Evolutionary conservation across 768 basidiomycete species (phyloP).

Genomic region (Trametes cinnabarina): DNA sequence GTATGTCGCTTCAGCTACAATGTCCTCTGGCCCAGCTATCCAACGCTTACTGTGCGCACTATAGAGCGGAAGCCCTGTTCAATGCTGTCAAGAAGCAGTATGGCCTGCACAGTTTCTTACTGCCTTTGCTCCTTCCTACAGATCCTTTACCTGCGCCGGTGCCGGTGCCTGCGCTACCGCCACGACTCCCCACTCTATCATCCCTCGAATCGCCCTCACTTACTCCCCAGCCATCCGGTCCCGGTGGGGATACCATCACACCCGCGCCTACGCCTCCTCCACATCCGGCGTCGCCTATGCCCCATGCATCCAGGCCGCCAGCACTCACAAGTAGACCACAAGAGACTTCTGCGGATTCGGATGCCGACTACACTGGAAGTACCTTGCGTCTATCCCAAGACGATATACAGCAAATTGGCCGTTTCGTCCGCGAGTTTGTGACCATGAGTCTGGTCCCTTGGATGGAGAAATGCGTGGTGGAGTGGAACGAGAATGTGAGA

Average conservation of each 20-base stretch:
- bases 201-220: constrained; percentile 33
- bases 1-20: constrained; percentile 42
- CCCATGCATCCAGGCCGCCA: constrained; percentile 13
- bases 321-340: constrained; percentile 2
- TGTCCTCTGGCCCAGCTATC: not conserved
- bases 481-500: constrained; percentile 86
- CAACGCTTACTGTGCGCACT: not conserved
- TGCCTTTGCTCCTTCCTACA: constrained; percentile 59
- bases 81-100: constrained; percentile 89
- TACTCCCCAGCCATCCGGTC: constrained; percentile 19
- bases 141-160: constrained; percentile 61
- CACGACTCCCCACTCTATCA: constrained; percentile 59
- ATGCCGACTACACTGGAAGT: constrained; percentile 18
- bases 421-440: constrained; percentile 84
- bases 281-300: constrained; percentile 22
- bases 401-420: constrained; percentile 73
- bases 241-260: not conserved
- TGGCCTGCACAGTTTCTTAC: constrained; percentile 73
- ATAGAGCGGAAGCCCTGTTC: constrained; percentile 72
- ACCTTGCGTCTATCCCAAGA: constrained; percentile 56
- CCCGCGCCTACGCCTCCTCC: constrained; percentile 12
- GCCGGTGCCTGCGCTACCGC: constrained; percentile 62
- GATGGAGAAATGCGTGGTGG: constrained; percentile 93
- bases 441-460: constrained; percentile 89
- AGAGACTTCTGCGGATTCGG: not conserved